Base-by-base conservation (phyloP, 441 rosid genomes). In the Mallotus repandus region DNA sequence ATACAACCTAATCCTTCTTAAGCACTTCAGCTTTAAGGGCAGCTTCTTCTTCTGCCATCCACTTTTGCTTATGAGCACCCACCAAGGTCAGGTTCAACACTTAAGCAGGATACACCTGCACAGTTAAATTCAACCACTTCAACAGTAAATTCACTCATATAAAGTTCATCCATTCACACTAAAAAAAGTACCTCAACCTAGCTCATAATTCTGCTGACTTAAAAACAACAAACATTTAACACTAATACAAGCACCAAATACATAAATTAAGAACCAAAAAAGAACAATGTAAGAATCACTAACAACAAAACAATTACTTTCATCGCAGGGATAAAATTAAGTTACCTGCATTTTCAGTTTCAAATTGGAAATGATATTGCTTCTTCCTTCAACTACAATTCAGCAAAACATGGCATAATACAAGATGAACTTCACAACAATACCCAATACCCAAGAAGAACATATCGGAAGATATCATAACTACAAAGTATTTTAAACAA, bases 61-160 rank as follows among this genome's bases (percentile, higher is more conserved):
- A 94, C 81, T 92, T 94, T 76, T 94, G 99, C 87, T 94, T 94
- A 0, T 97, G 99, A 66, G 98, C 99, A 74, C 99, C 98, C 99
- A 95, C 92, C 74, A 69, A 75, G 77, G 72, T 78, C 56, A 38
- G 67, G 60, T 72, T 59, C 18, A 66, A 63, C 46, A 4, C 56
- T 50, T 64, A 69, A 16, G 52, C 32, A 69, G 22, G 19, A 21
- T 38, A 52, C 41, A 63, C 54, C 56, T 73, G n/a, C 70, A 54
- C 53, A 43, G n/a, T 16, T 54, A 22, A 65, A 49, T 35, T 60
- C 52, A 21, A 7, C n/a, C 49, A 21, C 32, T 4, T 21, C 49
- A 49, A 2, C 58, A 43, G 29, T 13, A 46, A 46, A 9, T 52
- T 16, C 58, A 9, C 46, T 22, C 9, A 32, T 7, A 19, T 15